Evolutionary conservation across 495 filamentous ascomycete species (phyloP).

Genomic region (Thermochaetoides thermophila): DNA sequence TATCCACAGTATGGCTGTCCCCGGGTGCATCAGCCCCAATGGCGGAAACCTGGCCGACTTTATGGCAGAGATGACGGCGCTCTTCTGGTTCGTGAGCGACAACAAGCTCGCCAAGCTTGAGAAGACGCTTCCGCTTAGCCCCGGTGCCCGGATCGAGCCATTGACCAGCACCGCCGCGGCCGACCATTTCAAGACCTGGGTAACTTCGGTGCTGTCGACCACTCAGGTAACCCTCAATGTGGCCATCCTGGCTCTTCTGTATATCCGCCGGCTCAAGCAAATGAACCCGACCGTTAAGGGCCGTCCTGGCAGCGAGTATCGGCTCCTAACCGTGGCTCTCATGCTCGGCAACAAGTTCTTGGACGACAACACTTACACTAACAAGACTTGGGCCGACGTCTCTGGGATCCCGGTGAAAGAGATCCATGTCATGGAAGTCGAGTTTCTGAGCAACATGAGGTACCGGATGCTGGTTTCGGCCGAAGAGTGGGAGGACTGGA

Average conservation of each 20-base stretch:
- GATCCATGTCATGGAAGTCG: slow-evolving; percentile 98
- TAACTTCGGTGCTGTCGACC: slow-evolving; percentile 74
- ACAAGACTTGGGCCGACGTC: slow-evolving; percentile 99
- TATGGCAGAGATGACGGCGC: slow-evolving; percentile 82
- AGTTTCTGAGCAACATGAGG: slow-evolving; percentile 96
- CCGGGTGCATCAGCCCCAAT: slow-evolving; percentile 54
- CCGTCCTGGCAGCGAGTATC: slow-evolving; percentile 84
- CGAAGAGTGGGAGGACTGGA: slow-evolving; percentile 79
- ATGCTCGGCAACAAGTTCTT: slow-evolving; percentile 99
- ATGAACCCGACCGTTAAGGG: slow-evolving; percentile 77
- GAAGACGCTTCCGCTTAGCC: slow-evolving; percentile 35
- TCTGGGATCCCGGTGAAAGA: slow-evolving; percentile 88
- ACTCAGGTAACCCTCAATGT: slow-evolving; percentile 98
- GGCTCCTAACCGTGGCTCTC: slow-evolving; percentile 87
- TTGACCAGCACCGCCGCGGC: slow-evolving; percentile 65
- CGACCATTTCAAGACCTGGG: slow-evolving; percentile 82
- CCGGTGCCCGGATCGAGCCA: slow-evolving; percentile 27
- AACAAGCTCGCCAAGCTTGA: slow-evolving; percentile 59
- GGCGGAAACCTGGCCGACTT: slow-evolving; percentile 68
- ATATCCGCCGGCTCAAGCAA: slow-evolving; percentile 86
- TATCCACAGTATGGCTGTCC: slow-evolving; percentile 52
- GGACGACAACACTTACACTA: slow-evolving; percentile 98
- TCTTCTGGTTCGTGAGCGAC: slow-evolving; percentile 97
- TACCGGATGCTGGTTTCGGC: slow-evolving; percentile 77
- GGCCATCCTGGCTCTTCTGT: slow-evolving; percentile 76